These are phyloP conservation scores for Elaeis oleifera DNA, from an alignment of 202 grass and related monocot genomes.

Conservation along the genomic window DNA sequence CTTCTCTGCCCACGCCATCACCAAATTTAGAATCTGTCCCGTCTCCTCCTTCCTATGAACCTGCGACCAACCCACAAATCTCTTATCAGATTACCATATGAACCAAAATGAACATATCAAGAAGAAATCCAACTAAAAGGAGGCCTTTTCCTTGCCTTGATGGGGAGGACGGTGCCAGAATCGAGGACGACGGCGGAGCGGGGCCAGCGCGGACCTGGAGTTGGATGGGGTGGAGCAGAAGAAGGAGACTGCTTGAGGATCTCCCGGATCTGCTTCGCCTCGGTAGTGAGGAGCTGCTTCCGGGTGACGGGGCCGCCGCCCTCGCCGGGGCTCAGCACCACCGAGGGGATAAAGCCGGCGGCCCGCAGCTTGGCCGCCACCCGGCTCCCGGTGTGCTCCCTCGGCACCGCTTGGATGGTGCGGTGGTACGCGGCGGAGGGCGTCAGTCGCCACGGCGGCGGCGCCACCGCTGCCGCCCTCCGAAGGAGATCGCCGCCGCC, in stretches of 20 bases:
- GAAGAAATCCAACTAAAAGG: conserved; percentile 5
- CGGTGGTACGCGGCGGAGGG: conserved; percentile 42
- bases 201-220: conserved; percentile 84
- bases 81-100: conserved; percentile 1
- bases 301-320: not conserved
- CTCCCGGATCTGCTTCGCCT: conserved; percentile 66
- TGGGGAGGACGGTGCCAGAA: conserved; percentile 66
- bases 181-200: conserved; percentile 60
- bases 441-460: conserved; percentile 20
- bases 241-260: conserved; percentile 71
- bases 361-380: conserved; percentile 55
- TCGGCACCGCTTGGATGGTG: conserved; percentile 71
- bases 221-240: conserved; percentile 73
- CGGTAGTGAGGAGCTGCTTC: conserved; percentile 49
- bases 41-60: conserved; percentile 56
- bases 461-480: not conserved
- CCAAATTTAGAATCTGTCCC: conserved; percentile 71
- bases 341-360: conserved; percentile 53
- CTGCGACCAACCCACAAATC: conserved; percentile 31
- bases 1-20: conserved; percentile 74
- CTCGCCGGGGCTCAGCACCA: conserved; percentile 41
- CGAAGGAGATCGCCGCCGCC: conserved; percentile 24
- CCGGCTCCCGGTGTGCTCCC: conserved; percentile 50
- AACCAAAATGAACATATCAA: conserved; percentile 12
- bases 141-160: conserved; percentile 36